Conservation (phyloP, 2,329 filamentous ascomycete genomes). For the Stachybotrys chartarum region DNA sequence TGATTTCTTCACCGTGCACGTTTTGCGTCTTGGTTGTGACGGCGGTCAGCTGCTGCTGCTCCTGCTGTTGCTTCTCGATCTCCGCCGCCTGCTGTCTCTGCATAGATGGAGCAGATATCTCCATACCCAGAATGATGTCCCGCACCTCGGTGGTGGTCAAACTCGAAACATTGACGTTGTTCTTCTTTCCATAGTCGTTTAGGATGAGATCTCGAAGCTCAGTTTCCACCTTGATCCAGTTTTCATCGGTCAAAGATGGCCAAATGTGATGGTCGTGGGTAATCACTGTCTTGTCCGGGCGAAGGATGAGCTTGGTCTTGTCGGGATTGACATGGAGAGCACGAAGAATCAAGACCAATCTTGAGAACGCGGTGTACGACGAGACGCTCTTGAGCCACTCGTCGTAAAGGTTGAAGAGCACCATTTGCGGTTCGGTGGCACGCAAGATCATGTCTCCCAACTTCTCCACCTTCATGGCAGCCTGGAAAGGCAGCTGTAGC, state of each 20-base stretch:
- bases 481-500: slow-evolving; percentile 95
- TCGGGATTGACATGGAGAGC: slow-evolving; percentile 96
- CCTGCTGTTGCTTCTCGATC: slow-evolving; percentile 97
- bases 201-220: slow-evolving; percentile 91
- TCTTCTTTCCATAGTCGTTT: slow-evolving; percentile 99
- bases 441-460: slow-evolving; percentile 97
- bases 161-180: slow-evolving; percentile 97
- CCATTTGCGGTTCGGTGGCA: slow-evolving; percentile 99
- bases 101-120: slow-evolving; percentile 95
- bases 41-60: slow-evolving; percentile 91
- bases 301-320: slow-evolving; percentile 91
- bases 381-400: slow-evolving; percentile 99
- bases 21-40: slow-evolving; percentile 99
- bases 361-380: slow-evolving; percentile 96
- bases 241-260: slow-evolving; percentile 88
- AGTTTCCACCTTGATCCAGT: slow-evolving; percentile 99
- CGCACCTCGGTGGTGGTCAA: slow-evolving; percentile 94
- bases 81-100: slow-evolving; percentile 97
- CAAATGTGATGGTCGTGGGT: slow-evolving; percentile 99
- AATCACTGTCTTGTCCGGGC: slow-evolving; percentile 96
- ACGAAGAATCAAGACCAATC: slow-evolving; percentile 85
- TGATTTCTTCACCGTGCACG: slow-evolving; percentile 92
- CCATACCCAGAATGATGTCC: slow-evolving; percentile 98
- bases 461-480: slow-evolving; percentile 99
- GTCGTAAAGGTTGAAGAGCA: slow-evolving; percentile 97